These are phyloP conservation scores for Heimioporus retisporus DNA, from an alignment of 1,284 basidiomycete genomes.

Conservation along the genomic window DNA sequence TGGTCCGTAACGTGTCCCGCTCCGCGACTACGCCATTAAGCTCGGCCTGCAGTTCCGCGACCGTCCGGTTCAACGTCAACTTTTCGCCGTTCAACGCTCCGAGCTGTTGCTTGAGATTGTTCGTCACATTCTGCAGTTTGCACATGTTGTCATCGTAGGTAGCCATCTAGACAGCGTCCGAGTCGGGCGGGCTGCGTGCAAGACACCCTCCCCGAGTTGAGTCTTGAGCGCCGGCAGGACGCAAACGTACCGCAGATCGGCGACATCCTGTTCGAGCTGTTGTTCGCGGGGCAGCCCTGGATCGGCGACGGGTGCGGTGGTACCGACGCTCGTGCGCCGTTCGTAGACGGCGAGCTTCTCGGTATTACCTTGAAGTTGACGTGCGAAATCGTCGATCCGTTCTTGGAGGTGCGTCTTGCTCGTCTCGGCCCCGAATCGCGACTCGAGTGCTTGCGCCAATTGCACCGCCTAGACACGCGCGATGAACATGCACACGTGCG, in stretches of 20 bases:
- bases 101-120: constrained; percentile 45
- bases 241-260: constrained; percentile 76
- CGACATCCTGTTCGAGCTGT: constrained; percentile 87
- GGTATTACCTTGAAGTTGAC: constrained; percentile 79
- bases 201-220: fast-evolving
- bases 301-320: constrained; percentile 45
- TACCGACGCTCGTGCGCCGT: constrained; percentile 59
- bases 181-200: background rate
- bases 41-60: constrained; percentile 44
- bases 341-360: constrained; percentile 93
- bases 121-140: constrained; percentile 41
- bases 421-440: constrained; percentile 80
- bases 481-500: constrained; percentile 20
- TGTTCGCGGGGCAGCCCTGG: constrained; percentile 74
- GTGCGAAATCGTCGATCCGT: constrained; percentile 76
- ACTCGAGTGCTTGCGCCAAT: constrained; percentile 77
- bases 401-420: constrained; percentile 86
- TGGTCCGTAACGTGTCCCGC: constrained; percentile 39
- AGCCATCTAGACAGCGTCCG: constrained; percentile 35
- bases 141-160: constrained; percentile 46
- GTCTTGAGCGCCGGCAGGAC: too few species aligned
- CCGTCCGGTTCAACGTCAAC: constrained; percentile 46
- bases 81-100: constrained; percentile 47
- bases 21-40: constrained; percentile 47
- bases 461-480: constrained; percentile 63